Evolutionary conservation across 139 green algal species (phyloP), one percentile per base, ranked within the genome.

Genomic region (Eudorina sp.): DNA sequence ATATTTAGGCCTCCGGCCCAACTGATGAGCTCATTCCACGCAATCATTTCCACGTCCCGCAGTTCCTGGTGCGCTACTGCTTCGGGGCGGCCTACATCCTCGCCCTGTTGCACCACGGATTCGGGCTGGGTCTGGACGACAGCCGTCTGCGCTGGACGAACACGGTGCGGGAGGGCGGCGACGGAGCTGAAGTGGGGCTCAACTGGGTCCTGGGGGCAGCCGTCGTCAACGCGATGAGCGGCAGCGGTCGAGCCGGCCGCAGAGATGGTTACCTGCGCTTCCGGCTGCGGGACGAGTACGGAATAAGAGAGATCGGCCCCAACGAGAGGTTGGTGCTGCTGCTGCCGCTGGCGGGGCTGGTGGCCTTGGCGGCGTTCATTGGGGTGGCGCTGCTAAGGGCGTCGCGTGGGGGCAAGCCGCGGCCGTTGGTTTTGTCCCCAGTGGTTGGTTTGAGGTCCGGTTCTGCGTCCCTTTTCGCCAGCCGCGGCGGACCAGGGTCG

Each of bases 51-150:
- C n/a, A n/a, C 16, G 3, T 23, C 79, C 46, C 11, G 64, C 81
- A 87, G 81, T 91, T 87, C 85, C 86, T 93, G 27, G 87, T 85
- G 21, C 88, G 92, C 40, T 95, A 95, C 85, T 95, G 92, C 90
- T 95, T 94, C 80, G 92, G 89, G 43, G 89, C 89, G 11, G 92
- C 92, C 4, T 92, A 93, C 74, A 88, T 90, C 0, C 89, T 91
- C 51, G 78, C 82, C n/a, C 69, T 95, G 75, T 85, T 95, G 82
- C 90, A 93, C 51, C 62, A 90, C 21, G 84, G 91, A 34, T 69
- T 95, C 29, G 89, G 85, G 25, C 29, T 95, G 36, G 69, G 80
- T 25, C 81, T 90, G 55, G 72, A 91, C 36, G 89, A 93, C 70
- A 7, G 19, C 6, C 55, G 60, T 11, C 75, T 95, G 31, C 45